Base-by-base conservation (phyloP, 768 basidiomycete species). In the Hemileccinum rubropunctum region DNA sequence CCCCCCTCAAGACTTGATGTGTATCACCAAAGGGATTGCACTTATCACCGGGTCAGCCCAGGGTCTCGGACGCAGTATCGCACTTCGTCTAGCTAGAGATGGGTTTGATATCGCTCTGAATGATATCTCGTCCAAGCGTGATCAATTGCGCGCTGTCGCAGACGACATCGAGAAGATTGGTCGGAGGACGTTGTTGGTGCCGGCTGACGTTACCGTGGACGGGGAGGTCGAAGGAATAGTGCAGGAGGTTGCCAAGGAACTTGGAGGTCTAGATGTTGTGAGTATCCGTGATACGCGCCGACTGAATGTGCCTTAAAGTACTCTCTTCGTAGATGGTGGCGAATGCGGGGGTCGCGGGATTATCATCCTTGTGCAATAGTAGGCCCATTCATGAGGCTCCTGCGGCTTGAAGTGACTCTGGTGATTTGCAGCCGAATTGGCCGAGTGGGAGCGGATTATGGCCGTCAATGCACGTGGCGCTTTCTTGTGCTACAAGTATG, bases 161-260 rank as follows among this genome's bases (percentile, higher is more conserved):
- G 26, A 48, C 1, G 61, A 64, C 27, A 61, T 72, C 8, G 45
- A 53, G 23, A 39, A 43, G 7, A 51, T 54, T 9, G 58, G 59
- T 10, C 42, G 60, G 28, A 60, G 50, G 14, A 45, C 58, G 12
- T 43, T 48, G 3, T 35, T 63, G 14, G 46, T 61, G 28, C 32
- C 51, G 12, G 61, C 63, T 0, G 76, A 79, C 52, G 72, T 80
- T 8, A 62, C 67, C 3, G 45, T 58, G 1, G 77, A 79, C 45
- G 55, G 51, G 2, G 65, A 75, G 12, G 77, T 80, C 3, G 59
- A 71, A 42, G 47, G n/a, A 13, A 65, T 79, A 60, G 62, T 81
- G 2, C 60, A 65, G 7, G 49, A 53, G 0, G 59, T 59, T 12
- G 61, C 63, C 9, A 38, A 59, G 2, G 54, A 55, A 12, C 59